These are phyloP conservation scores for Penicillium cataractarum DNA, from an alignment of 495 filamentous ascomycete genomes.

Conservation along the genomic window DNA sequence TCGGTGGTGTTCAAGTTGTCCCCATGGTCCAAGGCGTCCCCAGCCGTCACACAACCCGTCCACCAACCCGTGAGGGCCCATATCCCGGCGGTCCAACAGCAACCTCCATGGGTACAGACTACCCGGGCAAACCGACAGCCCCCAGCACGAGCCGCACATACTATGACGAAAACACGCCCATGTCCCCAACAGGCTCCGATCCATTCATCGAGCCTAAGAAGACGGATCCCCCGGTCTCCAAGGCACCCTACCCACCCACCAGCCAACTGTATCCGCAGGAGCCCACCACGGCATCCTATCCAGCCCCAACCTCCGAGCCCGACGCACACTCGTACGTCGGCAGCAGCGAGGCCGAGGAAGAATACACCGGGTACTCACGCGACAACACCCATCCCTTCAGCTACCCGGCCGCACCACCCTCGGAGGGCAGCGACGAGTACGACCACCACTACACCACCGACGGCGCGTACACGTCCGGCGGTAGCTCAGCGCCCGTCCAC, in stretches of 20 bases:
- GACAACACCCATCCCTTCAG: conserved; percentile 49
- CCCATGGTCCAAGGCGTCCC: conserved; percentile 83
- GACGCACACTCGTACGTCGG: conserved; percentile 57
- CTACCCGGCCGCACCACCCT: conserved; percentile 37
- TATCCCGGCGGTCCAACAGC: conserved; percentile 37
- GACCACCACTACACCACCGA: conserved; percentile 54
- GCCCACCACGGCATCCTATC: conserved; percentile 35
- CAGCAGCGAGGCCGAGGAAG: conserved; percentile 60
- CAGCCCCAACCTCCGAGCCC: conserved; percentile 39
- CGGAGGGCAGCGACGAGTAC: conserved; percentile 58
- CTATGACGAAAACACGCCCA: conserved; percentile 46
- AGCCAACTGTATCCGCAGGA: conserved; percentile 53
- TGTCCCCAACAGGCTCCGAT: conserved; percentile 60
- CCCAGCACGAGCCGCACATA: conserved; percentile 39
- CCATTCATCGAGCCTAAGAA: conserved; percentile 54
- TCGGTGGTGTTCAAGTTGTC: conserved; percentile 95
- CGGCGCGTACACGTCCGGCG: conserved; percentile 46
- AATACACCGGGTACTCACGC: conserved; percentile 56
- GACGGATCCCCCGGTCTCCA: conserved; percentile 26
- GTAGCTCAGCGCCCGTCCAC: conserved; percentile 35
- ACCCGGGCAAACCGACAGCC: conserved; percentile 27
- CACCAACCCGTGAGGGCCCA: conserved; percentile 52
- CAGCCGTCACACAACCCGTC: conserved; percentile 63
- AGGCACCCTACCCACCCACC: conserved; percentile 30
- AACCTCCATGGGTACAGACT: conserved; percentile 30